These are phyloP conservation scores for Zoysia japonica DNA, from an alignment of 176 grass and related monocot genomes.

Conservation along the genomic window DNA sequence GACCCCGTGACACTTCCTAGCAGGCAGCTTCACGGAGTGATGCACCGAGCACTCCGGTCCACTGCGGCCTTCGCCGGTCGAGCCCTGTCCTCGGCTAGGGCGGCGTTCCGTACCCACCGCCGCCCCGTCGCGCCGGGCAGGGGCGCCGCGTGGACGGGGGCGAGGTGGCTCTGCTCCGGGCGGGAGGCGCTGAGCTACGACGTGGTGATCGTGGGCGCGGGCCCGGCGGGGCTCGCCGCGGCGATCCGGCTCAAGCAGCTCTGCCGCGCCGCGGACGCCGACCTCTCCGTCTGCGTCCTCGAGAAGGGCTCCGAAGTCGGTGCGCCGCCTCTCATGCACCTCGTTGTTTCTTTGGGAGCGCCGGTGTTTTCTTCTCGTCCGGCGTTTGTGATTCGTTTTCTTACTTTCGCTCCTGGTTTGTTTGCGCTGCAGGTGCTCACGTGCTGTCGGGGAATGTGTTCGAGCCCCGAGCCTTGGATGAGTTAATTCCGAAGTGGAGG, in stretches of 20 bases:
- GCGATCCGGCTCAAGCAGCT: constrained; percentile 90
- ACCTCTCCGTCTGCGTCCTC: constrained; percentile 86
- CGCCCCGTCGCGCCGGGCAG: constrained; percentile 8
- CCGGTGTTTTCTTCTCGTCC: not conserved
- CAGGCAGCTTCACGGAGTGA: constrained; percentile 15
- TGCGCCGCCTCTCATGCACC: constrained; percentile 21
- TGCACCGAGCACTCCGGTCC: constrained; percentile 42
- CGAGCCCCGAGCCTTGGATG: constrained; percentile 81
- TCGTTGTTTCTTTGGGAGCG: not conserved
- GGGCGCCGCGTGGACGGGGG: constrained; percentile 15
- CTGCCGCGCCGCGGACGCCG: constrained; percentile 67
- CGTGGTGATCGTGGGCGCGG: constrained; percentile 80
- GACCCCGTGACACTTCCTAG: not conserved
- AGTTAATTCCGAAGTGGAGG: constrained; percentile 83
- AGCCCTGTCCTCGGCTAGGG: constrained; percentile 5
- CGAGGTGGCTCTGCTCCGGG: constrained; percentile 45
- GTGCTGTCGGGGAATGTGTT: constrained; percentile 94
- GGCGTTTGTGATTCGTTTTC: not conserved
- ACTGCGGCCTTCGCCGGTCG: constrained; percentile 9
- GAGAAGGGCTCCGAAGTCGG: constrained; percentile 94
- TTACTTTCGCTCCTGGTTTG: not conserved
- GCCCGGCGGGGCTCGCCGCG: constrained; percentile 79
- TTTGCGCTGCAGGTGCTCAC: constrained; percentile 63
- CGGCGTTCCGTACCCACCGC: not conserved
- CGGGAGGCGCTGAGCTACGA: constrained; percentile 82